These are phyloP conservation scores for Cladophialophora exuberans DNA, from an alignment of 2,329 filamentous ascomycete species.

Conservation along the genomic window DNA sequence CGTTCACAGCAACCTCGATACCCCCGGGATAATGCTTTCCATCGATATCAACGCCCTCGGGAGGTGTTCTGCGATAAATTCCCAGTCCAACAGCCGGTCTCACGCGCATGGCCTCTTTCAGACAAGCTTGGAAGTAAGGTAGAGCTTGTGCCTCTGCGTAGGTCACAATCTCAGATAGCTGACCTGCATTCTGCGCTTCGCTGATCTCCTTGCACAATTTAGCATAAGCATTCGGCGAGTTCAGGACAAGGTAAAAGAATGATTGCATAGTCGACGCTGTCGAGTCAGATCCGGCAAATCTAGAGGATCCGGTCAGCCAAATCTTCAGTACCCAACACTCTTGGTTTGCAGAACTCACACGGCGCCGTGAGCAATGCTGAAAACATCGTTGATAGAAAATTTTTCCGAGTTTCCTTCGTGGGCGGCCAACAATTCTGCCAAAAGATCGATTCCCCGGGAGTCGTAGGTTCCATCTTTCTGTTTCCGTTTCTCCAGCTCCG, in stretches of 20 bases:
- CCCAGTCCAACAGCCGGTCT: slow-evolving; percentile 35
- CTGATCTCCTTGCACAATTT: slow-evolving; percentile 48
- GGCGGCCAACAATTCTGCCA: slow-evolving; percentile 56
- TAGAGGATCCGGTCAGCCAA: background rate
- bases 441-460: slow-evolving; percentile 44
- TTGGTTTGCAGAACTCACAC: slow-evolving; percentile 38
- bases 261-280: slow-evolving; percentile 64
- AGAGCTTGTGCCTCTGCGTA: slow-evolving; percentile 31
- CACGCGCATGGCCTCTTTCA: slow-evolving; percentile 33
- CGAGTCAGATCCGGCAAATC: slow-evolving; percentile 59
- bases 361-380: slow-evolving; percentile 60
- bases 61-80: slow-evolving; percentile 36
- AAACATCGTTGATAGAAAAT: slow-evolving; percentile 58
- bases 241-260: slow-evolving; percentile 57
- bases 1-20: slow-evolving; percentile 31
- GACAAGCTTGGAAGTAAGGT: slow-evolving; percentile 31
- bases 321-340: background rate
- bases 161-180: slow-evolving; percentile 28
- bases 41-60: slow-evolving; percentile 28
- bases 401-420: slow-evolving; percentile 54
- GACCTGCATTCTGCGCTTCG: slow-evolving; percentile 16
- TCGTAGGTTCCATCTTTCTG: slow-evolving; percentile 33
- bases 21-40: slow-evolving; percentile 28
- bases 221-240: slow-evolving; percentile 39
- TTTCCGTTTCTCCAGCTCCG: slow-evolving; percentile 29